Evolutionary conservation across 805 yeast genomes (phyloP), one percentile per base, ranked within the genome.

Genomic region (Candida tibetensis): DNA sequence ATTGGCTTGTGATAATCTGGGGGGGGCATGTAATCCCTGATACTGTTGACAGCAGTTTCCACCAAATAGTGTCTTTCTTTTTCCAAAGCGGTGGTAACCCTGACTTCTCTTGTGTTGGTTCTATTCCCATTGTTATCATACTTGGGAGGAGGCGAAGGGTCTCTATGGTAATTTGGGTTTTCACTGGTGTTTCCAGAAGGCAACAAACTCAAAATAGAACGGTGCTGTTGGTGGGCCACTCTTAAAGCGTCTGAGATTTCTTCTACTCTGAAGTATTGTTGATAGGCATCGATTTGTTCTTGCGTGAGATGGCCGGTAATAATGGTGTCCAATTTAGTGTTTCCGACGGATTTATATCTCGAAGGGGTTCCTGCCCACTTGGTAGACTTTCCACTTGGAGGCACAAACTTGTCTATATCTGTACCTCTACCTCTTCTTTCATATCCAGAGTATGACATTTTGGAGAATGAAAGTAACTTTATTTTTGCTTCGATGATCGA

Each of bases 111-210:
- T 0, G 98, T 89, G 57, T 93, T 93, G 7, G 78, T 79, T 53
- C 98, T 80, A 55, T 79, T 82, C 31, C 99, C 99, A 16, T 67
- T 62, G 21, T 71, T 60, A 62, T 93, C 98, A 60, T 93, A 93
- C 40, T 76, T 77, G 1, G 99, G 99, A 2, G 96, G 89, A 0
- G 98, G 98, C 2, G 96, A 86, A 0, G 90, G 88, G 2, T 95
- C 86, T 43, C 78, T 48, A 35, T 55, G 49, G 47, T 64, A 70
- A 37, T 63, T 65, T 0, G 76, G 72, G 34, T 52, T 48, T 4
- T 37, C 28, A 4, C 40, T 42, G 16, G 40, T 39, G 13, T 53
- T 45, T 5, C 58, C 57, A 7, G 72, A 66, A 1, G 82, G 82
- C 8, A 75, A 66, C 12, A 76, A 62, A 26, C 72, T 74, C 37